Conservation (phyloP, 2,329 filamentous ascomycete species). For the Cladosporium austrohemisphaericum region DNA sequence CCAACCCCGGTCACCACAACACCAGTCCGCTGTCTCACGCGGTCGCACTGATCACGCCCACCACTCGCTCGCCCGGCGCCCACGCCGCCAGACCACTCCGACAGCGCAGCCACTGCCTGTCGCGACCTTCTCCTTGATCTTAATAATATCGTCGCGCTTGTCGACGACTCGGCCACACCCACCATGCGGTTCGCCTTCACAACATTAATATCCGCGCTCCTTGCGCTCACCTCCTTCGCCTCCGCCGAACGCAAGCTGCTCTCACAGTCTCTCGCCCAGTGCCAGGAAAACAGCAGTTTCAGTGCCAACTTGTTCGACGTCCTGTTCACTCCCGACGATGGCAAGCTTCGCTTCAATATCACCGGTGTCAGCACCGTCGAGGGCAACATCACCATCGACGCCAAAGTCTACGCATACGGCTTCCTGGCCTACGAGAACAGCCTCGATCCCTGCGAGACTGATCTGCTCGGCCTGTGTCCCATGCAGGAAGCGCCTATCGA, state of each 20-base stretch:
- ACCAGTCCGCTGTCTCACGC: constrained; percentile 9
- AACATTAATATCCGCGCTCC: constrained; percentile 27
- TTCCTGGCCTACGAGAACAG: constrained; percentile 64
- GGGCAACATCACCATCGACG: constrained; percentile 74
- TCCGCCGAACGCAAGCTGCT: constrained; percentile 63
- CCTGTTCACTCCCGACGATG: constrained; percentile 71
- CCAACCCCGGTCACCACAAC: background rate
- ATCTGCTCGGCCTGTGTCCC: constrained; percentile 75
- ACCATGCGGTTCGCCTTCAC: constrained; percentile 16
- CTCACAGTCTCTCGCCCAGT: constrained; percentile 80
- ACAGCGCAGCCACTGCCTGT: constrained; percentile 8
- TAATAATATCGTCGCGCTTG: constrained; percentile 4
- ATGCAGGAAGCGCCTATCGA: constrained; percentile 83
- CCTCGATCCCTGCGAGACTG: constrained; percentile 70
- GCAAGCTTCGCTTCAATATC: constrained; percentile 68
- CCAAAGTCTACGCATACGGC: constrained; percentile 78
- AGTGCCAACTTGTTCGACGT: constrained; percentile 87
- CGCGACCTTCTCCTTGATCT: background rate
- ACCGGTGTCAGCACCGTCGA: constrained; percentile 78
- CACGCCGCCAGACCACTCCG: background rate
- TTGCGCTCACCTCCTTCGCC: constrained; percentile 43
- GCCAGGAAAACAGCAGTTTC: constrained; percentile 79
- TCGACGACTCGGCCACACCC: constrained; percentile 6
- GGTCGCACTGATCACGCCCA: constrained; percentile 8
- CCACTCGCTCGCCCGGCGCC: constrained; percentile 6